Base-by-base conservation (phyloP, 2,329 filamentous ascomycete species). In the Septoria linicola region DNA sequence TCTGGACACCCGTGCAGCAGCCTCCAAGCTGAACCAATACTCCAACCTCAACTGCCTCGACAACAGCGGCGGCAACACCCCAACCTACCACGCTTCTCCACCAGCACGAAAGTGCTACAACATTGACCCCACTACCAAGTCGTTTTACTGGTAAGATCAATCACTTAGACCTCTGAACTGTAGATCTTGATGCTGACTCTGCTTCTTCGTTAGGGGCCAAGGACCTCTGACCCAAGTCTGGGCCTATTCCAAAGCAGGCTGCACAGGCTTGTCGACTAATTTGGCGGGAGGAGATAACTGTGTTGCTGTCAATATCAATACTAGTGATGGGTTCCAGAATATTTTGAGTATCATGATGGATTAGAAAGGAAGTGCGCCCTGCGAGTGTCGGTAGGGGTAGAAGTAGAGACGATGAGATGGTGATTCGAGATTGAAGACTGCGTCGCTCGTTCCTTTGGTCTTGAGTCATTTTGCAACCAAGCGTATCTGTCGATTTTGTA, bases 331-430 rank as follows among this genome's bases (percentile, higher is more conserved):
- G 34, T 48, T 48, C 27, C 10, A 48, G 36, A 41, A 40, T 14
- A 25, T 48, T 13, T n/a, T 48, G 16, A 48, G 44, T 21, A 41
- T 48, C 6, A 49, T 41, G 45, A 41, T 49, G 36, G 45, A 49
- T 25, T 49, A 41, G 37, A 41, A 10, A 25, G 31, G 5, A 13
- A n/a, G n/a, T n/a, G n/a, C n/a, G n/a, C n/a, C n/a, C n/a, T n/a
- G n/a, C n/a, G n/a, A n/a, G n/a, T n/a, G n/a, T n/a, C n/a, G n/a
- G n/a, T n/a, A n/a, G n/a, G n/a, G n/a, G n/a, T 10, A 27, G 23
- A 10, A 27, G 23, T 27, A 10, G 23, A 10, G 10, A 10, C 23
- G 23, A 27, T 27, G 23, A 5, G 23, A 10, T 27, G 23, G 10
- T 27, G 23, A n/a, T 27, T 27, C 5, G 23, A 10, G 10, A 27